phyloP scores from a whole-genome alignment of 495 filamentous ascomycete genomes.

The Rostrohypoxylon terebratum region DNA sequence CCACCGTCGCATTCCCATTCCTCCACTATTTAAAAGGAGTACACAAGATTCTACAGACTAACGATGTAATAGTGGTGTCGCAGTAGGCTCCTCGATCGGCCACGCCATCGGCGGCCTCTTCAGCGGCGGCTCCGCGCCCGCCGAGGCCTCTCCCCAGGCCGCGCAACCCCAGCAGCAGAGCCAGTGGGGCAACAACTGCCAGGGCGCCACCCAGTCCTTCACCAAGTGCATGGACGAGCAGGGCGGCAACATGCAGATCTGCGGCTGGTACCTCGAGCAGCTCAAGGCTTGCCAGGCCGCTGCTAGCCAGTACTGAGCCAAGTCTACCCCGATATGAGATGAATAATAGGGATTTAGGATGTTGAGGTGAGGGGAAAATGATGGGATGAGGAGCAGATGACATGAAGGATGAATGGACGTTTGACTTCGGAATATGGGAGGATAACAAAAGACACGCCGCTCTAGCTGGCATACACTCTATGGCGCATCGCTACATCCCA shows the following conservation, averaged over 20 bases:
- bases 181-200: conserved; percentile 76
- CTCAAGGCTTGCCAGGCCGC: conserved; percentile 95
- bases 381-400: background rate
- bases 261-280: conserved; percentile 98
- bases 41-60: conserved; percentile 9
- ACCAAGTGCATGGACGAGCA: conserved; percentile 96
- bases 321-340: background rate
- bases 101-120: conserved; percentile 92
- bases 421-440: background rate
- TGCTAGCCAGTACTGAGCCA: conserved; percentile 81
- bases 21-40: background rate
- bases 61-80: conserved; percentile 78
- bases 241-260: conserved; percentile 91
- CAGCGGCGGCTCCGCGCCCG: conserved; percentile 74
- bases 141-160: conserved; percentile 58
- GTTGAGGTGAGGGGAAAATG: background rate
- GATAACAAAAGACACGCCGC: background rate
- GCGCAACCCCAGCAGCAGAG: conserved; percentile 53
- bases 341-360: background rate
- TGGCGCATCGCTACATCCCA: background rate
- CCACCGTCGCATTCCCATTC: background rate
- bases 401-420: background rate
- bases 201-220: conserved; percentile 83
- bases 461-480: background rate
- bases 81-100: conserved; percentile 92